phyloP scores from a whole-genome alignment of 495 filamentous ascomycete species.

The Tuber aestivum region DNA sequence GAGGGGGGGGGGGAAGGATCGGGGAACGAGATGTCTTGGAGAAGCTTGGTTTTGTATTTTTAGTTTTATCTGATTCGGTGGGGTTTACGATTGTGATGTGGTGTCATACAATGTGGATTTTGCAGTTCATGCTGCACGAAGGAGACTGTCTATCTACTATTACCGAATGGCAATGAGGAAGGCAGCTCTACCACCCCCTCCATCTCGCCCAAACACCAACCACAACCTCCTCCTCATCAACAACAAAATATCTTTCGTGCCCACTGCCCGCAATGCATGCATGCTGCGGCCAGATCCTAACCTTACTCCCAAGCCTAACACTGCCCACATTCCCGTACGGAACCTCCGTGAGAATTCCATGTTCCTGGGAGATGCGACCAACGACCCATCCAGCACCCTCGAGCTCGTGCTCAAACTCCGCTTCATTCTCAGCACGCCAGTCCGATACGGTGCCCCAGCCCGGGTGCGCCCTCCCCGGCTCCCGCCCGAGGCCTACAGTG shows the following conservation, averaged over 20 bases:
- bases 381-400: slow-evolving; percentile 56
- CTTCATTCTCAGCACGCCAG: slow-evolving; percentile 47
- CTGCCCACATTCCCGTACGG: slow-evolving; percentile 44
- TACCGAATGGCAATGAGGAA: background rate
- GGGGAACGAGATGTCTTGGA: background rate
- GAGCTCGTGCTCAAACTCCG: slow-evolving; percentile 1
- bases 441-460: slow-evolving; percentile 69
- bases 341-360: slow-evolving; percentile 55
- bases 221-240: slow-evolving; percentile 63
- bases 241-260: slow-evolving; percentile 68
- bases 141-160: background rate
- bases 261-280: slow-evolving; percentile 70
- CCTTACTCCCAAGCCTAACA: slow-evolving; percentile 57
- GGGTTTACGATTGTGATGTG: background rate
- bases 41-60: slow-evolving; percentile 2
- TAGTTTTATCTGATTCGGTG: background rate
- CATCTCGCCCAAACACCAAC: slow-evolving; percentile 62
- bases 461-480: slow-evolving; percentile 62
- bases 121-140: background rate
- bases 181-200: slow-evolving; percentile 50
- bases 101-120: background rate
- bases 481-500: slow-evolving; percentile 65
- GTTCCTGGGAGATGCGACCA: slow-evolving; percentile 59
- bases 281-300: slow-evolving; percentile 79
- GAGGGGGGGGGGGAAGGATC: background rate